Percentiles rank a stretch among this genome's conserved stretches.
phyloP scores from a whole-genome alignment of 2,329 filamentous ascomycete genomes.

The Chrysosporium keratinophilum region DNA sequence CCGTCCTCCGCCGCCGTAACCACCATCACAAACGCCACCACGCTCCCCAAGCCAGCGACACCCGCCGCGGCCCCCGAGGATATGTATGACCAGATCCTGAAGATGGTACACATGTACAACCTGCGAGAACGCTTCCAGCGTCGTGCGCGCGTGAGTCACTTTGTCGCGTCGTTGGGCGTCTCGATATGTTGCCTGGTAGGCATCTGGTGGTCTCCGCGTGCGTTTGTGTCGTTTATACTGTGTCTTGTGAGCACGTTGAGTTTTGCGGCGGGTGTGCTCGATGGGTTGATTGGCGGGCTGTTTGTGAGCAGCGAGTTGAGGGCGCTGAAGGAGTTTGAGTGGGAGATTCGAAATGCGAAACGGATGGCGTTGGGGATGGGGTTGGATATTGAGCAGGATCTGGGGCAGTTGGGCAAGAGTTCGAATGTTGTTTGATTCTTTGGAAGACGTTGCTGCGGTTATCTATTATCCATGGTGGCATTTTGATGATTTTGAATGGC shows the following conservation, averaged over 20 bases:
- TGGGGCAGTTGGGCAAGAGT: constrained; percentile 4
- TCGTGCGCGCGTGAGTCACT: constrained; percentile 62
- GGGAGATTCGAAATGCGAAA: constrained; percentile 69
- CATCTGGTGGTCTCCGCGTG: constrained; percentile 72
- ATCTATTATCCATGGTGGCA: too few species aligned
- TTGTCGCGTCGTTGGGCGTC: constrained; percentile 55
- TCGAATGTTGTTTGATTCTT: not conserved
- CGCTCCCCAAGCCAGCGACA: not conserved
- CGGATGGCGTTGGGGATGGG: constrained; percentile 17
- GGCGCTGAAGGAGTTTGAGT: constrained; percentile 80
- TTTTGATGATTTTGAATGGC: not conserved
- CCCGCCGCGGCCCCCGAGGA: constrained; percentile 18
- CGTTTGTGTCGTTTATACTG: constrained; percentile 69
- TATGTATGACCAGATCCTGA: constrained; percentile 63
- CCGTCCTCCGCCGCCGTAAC: constrained; percentile 1
- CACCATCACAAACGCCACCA: not conserved
- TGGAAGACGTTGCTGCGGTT: too few species aligned
- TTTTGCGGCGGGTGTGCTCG: constrained; percentile 63
- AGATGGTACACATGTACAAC: constrained; percentile 58
- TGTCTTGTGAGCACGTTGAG: constrained; percentile 69
- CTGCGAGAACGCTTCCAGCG: constrained; percentile 62
- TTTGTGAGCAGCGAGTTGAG: constrained; percentile 80
- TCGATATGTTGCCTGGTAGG: constrained; percentile 66
- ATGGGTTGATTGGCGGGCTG: constrained; percentile 74
- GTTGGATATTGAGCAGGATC: constrained; percentile 18